phyloP scores from a whole-genome alignment of 495 filamentous ascomycete species.

The Evernia prunastri region DNA sequence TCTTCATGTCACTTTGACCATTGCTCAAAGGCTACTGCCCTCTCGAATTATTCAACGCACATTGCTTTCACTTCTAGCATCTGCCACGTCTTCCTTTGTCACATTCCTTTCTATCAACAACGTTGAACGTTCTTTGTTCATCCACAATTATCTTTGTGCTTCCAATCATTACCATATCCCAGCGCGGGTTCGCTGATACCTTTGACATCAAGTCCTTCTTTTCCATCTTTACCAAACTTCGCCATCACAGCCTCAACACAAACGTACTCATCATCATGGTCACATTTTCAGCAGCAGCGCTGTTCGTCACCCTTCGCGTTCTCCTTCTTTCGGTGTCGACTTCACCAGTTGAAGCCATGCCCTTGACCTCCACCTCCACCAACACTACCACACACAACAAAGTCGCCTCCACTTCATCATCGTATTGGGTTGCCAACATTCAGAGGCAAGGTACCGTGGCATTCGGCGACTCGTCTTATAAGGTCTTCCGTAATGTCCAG shows the following conservation, averaged over 20 bases:
- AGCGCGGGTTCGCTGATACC: slow-evolving; percentile 28
- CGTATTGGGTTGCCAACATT: slow-evolving; percentile 72
- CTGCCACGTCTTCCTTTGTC: slow-evolving; percentile 11
- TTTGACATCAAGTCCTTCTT: slow-evolving; percentile 20
- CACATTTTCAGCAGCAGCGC: slow-evolving; percentile 21
- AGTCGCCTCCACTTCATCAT: slow-evolving; percentile 27
- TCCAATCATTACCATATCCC: slow-evolving; percentile 9
- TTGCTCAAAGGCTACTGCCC: not conserved
- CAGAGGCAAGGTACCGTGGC: slow-evolving; percentile 61
- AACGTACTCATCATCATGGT: slow-evolving; percentile 24
- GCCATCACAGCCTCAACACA: slow-evolving; percentile 10
- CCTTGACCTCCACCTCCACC: slow-evolving; percentile 28
- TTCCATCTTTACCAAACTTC: not conserved
- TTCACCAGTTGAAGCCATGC: slow-evolving; percentile 40
- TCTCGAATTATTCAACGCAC: not conserved
- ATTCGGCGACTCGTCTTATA: slow-evolving; percentile 55
- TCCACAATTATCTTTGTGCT: not conserved
- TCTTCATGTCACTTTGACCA: slow-evolving; percentile 1
- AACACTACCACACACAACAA: slow-evolving; percentile 14
- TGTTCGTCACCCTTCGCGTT: slow-evolving; percentile 27
- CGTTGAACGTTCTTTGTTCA: slow-evolving; percentile 7
- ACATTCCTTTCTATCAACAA: slow-evolving; percentile 16
- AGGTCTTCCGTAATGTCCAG: slow-evolving; percentile 82
- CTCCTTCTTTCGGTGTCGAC: slow-evolving; percentile 35
- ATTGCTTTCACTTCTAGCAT: not conserved